phyloP scores from a whole-genome alignment of 1,284 basidiomycete species.

The Ganoderma boninense region DNA sequence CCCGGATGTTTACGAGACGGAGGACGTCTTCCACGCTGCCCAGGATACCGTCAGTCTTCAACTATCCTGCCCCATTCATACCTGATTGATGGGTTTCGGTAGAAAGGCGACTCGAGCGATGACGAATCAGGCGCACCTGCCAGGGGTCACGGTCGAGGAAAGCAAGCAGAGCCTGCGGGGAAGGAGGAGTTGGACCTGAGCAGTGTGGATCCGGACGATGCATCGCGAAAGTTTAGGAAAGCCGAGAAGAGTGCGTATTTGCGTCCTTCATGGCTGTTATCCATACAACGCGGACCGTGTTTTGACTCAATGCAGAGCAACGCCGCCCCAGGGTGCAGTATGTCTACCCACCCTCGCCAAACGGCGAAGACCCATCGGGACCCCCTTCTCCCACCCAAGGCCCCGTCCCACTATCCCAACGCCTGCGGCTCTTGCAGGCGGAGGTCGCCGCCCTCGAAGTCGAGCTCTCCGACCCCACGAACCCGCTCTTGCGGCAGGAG shows the following conservation, averaged over 20 bases:
- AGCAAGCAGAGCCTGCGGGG: slow-evolving; percentile 44
- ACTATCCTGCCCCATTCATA: neutral
- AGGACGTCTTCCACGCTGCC: slow-evolving; percentile 71
- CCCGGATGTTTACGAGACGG: slow-evolving; percentile 92
- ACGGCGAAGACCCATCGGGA: slow-evolving; percentile 45
- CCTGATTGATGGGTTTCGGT: slow-evolving; percentile 16
- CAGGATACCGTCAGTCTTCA: slow-evolving; percentile 52
- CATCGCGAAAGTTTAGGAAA: slow-evolving; percentile 70
- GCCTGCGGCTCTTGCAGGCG: slow-evolving; percentile 66
- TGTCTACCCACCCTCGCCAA: slow-evolving; percentile 72
- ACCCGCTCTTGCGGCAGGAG: slow-evolving; percentile 61
- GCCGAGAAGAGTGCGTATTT: slow-evolving; percentile 64
- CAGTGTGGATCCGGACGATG: slow-evolving; percentile 63
- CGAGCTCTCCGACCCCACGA: slow-evolving; percentile 69
- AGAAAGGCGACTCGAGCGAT: slow-evolving; percentile 72
- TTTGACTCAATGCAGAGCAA: slow-evolving; percentile 43
- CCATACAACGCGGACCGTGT: neutral
- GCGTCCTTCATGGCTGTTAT: too few relatives aligned
- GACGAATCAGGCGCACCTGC: slow-evolving; percentile 60
- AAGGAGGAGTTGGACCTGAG: slow-evolving; percentile 61
- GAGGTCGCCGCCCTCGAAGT: slow-evolving; percentile 72
- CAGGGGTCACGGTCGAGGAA: slow-evolving; percentile 44
- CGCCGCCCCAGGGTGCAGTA: slow-evolving; percentile 63
- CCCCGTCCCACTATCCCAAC: slow-evolving; percentile 59
- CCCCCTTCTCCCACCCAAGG: slow-evolving; percentile 36